These are phyloP conservation scores for Cadophora malorum DNA, from an alignment of 2,329 filamentous ascomycete species.

Conservation along the genomic window DNA sequence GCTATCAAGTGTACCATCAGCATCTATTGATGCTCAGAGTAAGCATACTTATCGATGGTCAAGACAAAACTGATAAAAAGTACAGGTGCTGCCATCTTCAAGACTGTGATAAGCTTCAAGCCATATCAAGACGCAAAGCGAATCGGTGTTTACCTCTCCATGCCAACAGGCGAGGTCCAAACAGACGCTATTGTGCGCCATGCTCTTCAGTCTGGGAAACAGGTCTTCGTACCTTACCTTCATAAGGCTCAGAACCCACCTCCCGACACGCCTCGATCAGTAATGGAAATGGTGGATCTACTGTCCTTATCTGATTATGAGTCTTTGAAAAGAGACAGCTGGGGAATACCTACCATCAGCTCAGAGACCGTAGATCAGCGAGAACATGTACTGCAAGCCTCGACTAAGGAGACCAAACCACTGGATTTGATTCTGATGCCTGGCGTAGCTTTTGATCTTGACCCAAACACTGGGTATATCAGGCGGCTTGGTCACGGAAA, in stretches of 20 bases:
- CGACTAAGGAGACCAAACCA: slow-evolving; percentile 51
- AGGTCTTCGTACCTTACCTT: slow-evolving; percentile 91
- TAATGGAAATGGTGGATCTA: slow-evolving; percentile 96
- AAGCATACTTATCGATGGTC: slow-evolving; percentile 45
- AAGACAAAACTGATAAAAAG: slow-evolving; percentile 18
- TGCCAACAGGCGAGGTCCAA: slow-evolving; percentile 86
- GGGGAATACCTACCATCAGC: slow-evolving; percentile 92
- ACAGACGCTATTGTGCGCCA: slow-evolving; percentile 83
- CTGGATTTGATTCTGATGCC: slow-evolving; percentile 91
- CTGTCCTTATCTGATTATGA: slow-evolving; percentile 78
- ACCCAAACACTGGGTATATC: slow-evolving; percentile 59
- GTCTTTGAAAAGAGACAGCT: slow-evolving; percentile 76
- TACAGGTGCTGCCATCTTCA: slow-evolving; percentile 69
- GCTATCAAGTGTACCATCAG: slow-evolving; percentile 65
- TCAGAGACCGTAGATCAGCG: slow-evolving; percentile 68
- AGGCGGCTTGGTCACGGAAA: slow-evolving; percentile 90
- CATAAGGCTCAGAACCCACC: slow-evolving; percentile 60
- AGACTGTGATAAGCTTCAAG: slow-evolving; percentile 67
- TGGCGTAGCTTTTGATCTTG: slow-evolving; percentile 86
- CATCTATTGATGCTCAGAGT: slow-evolving; percentile 75
- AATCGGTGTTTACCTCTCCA: slow-evolving; percentile 90
- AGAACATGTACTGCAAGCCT: slow-evolving; percentile 74
- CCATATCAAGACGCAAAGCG: slow-evolving; percentile 78
- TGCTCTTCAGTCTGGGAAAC: slow-evolving; percentile 78
- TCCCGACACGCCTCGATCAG: slow-evolving; percentile 58